Evolutionary conservation across 2,329 filamentous ascomycete species (phyloP), one percentile per base, ranked within the genome.

Genomic region (Phoma herbarum): DNA sequence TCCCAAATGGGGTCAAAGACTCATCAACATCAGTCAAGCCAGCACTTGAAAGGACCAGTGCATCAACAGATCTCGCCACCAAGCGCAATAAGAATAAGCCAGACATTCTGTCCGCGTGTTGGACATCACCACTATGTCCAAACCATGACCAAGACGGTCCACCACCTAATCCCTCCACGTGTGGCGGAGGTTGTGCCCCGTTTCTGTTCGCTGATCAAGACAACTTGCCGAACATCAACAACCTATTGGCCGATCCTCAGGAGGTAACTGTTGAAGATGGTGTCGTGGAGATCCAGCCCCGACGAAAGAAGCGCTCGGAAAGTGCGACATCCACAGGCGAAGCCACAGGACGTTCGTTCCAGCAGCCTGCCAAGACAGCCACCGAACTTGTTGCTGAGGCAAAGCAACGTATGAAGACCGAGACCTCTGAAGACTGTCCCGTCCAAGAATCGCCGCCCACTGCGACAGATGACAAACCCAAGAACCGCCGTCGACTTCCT

Each of bases 91-190:
- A 73, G 62, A 70, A 63, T 48, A 73, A 74, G 55, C 68, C 74
- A 28, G 77, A 79, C 51, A 72, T 75, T 25, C 59, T 78, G 8
- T 77, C 77, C 25, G 75, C 76, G 16, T 79, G 77, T 61, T 79
- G 77, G 77, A 78, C 75, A 7, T 78, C 76, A 33, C 77, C 77
- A 12, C 61, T 79, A 4, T 79, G 77, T 54, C 77, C 77, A 14
- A 78, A 78, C 28, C 73, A 78, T 59, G 71, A 71, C 26, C 70
- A 76, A 43, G 73, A 76, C 31, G 75, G 73, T 4, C 67, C 73
- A 10, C 75, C 75, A 20, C 77, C 77, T 3, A 76, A 78, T 42
- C 76, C 76, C 16, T 76, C 77, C n/a, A 77, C 64, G 11, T 79
- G 77, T 48, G 76, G 75, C 35, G 76, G 75, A 20, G 76, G 70